A percentile compares a stretch with the other conserved stretches of the same genome.
Evolutionary conservation across 805 yeast species (phyloP).

Genomic region (Teunomyces lycoperdinae): DNA sequence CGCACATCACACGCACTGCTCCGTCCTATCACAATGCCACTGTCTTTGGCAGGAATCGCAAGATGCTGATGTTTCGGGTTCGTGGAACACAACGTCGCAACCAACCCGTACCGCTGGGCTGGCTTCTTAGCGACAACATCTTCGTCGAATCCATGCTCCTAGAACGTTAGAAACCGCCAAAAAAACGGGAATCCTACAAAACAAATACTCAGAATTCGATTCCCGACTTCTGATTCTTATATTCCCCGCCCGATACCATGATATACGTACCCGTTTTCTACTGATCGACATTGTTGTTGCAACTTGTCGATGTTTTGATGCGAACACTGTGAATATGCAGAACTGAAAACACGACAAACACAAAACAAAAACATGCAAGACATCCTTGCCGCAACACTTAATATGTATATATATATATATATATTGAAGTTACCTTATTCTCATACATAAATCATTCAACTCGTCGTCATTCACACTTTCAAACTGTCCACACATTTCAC

Average conservation of each 20-base stretch:
- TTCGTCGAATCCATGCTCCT: slow-evolving; percentile 4
- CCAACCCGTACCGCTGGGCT: slow-evolving; percentile 15
- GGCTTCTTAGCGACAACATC: slow-evolving; percentile 14
- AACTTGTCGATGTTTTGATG: neutral
- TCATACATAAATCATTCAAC: slow-evolving; percentile 23
- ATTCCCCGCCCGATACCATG: neutral
- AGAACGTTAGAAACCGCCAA: slow-evolving; percentile 12
- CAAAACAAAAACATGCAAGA: neutral
- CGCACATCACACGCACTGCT: slow-evolving; percentile 58
- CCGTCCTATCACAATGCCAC: slow-evolving; percentile 46
- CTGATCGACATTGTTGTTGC: slow-evolving; percentile 18
- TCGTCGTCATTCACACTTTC: slow-evolving; percentile 15
- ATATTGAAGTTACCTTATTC: slow-evolving; percentile 20
- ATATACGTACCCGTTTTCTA: slow-evolving; percentile 24
- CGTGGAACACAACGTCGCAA: slow-evolving; percentile 23
- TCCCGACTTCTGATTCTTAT: neutral
- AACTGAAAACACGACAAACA: neutral
- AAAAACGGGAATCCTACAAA: neutral
- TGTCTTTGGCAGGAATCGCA: slow-evolving; percentile 20
- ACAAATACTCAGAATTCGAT: neutral
- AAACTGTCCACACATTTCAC: slow-evolving; percentile 13
- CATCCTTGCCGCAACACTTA: neutral
- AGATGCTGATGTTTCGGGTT: slow-evolving; percentile 20
- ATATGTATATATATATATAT: no score
- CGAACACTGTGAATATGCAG: neutral